Conservation (phyloP, 2,329 filamentous ascomycete genomes). For the Rutstroemia sp. region DNA sequence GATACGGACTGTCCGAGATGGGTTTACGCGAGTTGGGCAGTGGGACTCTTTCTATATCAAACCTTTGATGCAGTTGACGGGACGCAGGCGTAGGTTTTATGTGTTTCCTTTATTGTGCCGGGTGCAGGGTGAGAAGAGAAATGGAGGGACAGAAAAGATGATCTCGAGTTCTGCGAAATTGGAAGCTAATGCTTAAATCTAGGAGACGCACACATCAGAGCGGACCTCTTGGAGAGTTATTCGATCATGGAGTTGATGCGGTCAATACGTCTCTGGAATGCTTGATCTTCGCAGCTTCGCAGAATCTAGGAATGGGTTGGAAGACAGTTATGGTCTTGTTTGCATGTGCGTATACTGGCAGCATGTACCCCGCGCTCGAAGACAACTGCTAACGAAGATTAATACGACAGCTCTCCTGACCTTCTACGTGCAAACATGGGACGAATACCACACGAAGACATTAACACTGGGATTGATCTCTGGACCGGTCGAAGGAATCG, state of each 20-base stretch:
- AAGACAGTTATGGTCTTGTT: slow-evolving; percentile 78
- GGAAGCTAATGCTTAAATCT: slow-evolving; percentile 11
- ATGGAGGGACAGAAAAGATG: no score
- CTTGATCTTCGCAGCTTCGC: slow-evolving; percentile 81
- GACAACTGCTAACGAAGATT: slow-evolving; percentile 8
- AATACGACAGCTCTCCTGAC: slow-evolving; percentile 64
- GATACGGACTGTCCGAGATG: slow-evolving; percentile 89
- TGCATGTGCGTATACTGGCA: slow-evolving; percentile 50
- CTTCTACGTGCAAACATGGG: slow-evolving; percentile 99
- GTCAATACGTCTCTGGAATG: slow-evolving; percentile 94
- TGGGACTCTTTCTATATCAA: slow-evolving; percentile 91
- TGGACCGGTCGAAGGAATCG: slow-evolving; percentile 88
- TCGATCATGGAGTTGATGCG: slow-evolving; percentile 96
- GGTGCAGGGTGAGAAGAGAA: not conserved
- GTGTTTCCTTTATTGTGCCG: not conserved
- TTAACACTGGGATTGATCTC: slow-evolving; percentile 88
- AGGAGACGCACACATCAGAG: slow-evolving; percentile 85
- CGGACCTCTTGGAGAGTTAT: slow-evolving; percentile 89
- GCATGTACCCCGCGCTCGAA: not conserved
- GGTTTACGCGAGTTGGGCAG: slow-evolving; percentile 90
- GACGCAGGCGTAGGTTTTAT: slow-evolving; percentile 67
- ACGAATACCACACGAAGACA: slow-evolving; percentile 97
- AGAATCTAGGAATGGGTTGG: slow-evolving; percentile 93
- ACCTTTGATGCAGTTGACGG: slow-evolving; percentile 98
- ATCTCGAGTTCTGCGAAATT: not conserved